Evolutionary conservation across 108 stramenopile species (phyloP).

Genomic region (Pseudonitzschia delicatissima): DNA sequence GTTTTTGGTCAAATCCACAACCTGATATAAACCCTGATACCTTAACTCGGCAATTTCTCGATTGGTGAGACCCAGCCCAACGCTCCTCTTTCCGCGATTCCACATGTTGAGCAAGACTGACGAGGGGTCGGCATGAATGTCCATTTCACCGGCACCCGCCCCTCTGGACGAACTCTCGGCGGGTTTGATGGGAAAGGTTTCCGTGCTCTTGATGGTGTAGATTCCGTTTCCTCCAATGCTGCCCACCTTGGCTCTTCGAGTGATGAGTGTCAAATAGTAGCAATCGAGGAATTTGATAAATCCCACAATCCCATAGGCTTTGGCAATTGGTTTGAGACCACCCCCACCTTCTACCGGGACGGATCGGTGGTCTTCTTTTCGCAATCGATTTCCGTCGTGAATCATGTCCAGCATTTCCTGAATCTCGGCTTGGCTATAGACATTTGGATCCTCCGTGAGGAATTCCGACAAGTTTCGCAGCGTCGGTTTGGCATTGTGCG

Average conservation of each 20-base stretch:
- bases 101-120: conserved; percentile 84
- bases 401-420: conserved; percentile 86
- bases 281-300: conserved; percentile 95
- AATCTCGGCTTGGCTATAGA: conserved; percentile 77
- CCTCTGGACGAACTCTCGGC: conserved; percentile 43
- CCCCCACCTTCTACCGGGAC: conserved; percentile 26
- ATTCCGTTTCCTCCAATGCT: conserved; percentile 92
- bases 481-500: conserved; percentile 10
- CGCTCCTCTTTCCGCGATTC: conserved; percentile 87
- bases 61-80: conserved; percentile 76
- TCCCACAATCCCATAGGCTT: conserved; percentile 88
- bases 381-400: conserved; percentile 70
- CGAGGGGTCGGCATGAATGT: conserved; percentile 65
- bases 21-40: conserved; percentile 94
- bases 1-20: conserved; percentile 94
- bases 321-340: conserved; percentile 80
- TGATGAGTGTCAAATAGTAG: conserved; percentile 96
- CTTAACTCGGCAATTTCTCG: conserved; percentile 88
- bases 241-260: conserved; percentile 93
- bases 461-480: conserved; percentile 60
- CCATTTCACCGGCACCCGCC: conserved; percentile 14
- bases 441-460: conserved; percentile 71
- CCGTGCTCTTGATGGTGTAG: conserved; percentile 93
- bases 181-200: conserved; percentile 86
- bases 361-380: conserved; percentile 14